phyloP scores from a whole-genome alignment of 805 yeast species.

The Spathaspora gorwiae region DNA sequence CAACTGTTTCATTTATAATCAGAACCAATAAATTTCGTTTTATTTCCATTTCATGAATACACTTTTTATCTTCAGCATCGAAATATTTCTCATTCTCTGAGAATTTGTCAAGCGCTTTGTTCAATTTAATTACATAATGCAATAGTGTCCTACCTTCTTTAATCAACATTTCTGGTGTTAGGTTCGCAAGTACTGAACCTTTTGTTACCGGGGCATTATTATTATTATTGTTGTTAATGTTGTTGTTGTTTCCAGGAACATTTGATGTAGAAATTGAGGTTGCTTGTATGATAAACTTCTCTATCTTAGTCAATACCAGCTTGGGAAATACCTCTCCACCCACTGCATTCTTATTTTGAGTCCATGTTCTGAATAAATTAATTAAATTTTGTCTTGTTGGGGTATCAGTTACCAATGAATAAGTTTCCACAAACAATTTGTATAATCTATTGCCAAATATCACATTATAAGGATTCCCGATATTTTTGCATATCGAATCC shows the following conservation, averaged over 20 bases:
- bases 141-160: conserved; percentile 34
- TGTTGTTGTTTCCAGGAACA: conserved; percentile 9
- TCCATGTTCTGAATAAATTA: conserved; percentile 40
- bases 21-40: conserved; percentile 25
- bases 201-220: not conserved
- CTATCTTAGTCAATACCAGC: conserved; percentile 26
- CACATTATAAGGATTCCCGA: conserved; percentile 41
- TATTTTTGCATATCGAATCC: conserved; percentile 40
- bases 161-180: conserved; percentile 30
- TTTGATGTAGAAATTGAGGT: conserved; percentile 15
- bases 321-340: conserved; percentile 21
- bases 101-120: conserved; percentile 20
- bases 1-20: conserved; percentile 29
- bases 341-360: not conserved
- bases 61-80: conserved; percentile 4
- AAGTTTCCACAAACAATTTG: conserved; percentile 34
- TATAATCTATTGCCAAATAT: conserved; percentile 32
- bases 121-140: conserved; percentile 28
- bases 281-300: conserved; percentile 36
- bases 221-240: not conserved
- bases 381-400: conserved; percentile 36
- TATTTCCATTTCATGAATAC: conserved; percentile 10
- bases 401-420: conserved; percentile 35
- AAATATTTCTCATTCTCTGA: conserved; percentile 4
- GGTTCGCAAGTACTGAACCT: not conserved